Conservation (phyloP, 768 basidiomycete species). For the Leccinum uliginosum region DNA sequence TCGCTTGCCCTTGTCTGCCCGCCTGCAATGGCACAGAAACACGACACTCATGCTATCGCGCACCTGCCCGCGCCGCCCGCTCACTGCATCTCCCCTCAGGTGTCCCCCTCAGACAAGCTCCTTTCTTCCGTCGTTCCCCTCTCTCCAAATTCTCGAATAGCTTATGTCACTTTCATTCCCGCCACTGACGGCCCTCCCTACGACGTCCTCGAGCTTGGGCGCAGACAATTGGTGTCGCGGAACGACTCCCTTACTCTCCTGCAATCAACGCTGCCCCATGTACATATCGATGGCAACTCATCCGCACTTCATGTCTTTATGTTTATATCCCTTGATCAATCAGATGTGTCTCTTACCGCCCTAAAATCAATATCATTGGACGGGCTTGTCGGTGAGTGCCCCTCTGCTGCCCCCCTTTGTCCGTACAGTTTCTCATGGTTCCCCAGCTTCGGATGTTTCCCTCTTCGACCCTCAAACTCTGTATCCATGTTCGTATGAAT, state of each 20-base stretch:
- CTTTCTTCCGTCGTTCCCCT: slow-evolving; percentile 47
- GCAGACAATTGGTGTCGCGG: slow-evolving; percentile 43
- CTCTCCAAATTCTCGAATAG: slow-evolving; percentile 40
- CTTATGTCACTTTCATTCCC: slow-evolving; percentile 43
- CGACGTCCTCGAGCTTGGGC: slow-evolving; percentile 52
- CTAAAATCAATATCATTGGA: slow-evolving; percentile 43
- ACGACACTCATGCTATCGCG: slow-evolving; percentile 17
- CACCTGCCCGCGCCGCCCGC: slow-evolving; percentile 8
- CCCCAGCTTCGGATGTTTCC: slow-evolving; percentile 39
- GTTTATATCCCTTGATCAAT: slow-evolving; percentile 36
- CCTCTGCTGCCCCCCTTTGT: background rate
- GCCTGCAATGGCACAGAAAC: slow-evolving; percentile 24
- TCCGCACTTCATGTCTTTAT: slow-evolving; percentile 58
- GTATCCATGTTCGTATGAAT: slow-evolving; percentile 51
- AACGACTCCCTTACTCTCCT: slow-evolving; percentile 37
- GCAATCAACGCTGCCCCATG: slow-evolving; percentile 49
- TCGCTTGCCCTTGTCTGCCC: background rate
- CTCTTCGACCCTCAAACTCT: slow-evolving; percentile 46
- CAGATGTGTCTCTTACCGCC: slow-evolving; percentile 27
- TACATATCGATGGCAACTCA: slow-evolving; percentile 40
- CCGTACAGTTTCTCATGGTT: slow-evolving; percentile 10
- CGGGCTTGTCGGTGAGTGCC: slow-evolving; percentile 47
- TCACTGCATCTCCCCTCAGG: slow-evolving; percentile 23
- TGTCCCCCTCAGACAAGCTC: slow-evolving; percentile 37
- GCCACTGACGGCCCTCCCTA: slow-evolving; percentile 23